A percentile compares a stretch with the other conserved stretches of the same genome.
phyloP scores from a whole-genome alignment of 768 basidiomycete species.

The Sutorius australiensis region DNA sequence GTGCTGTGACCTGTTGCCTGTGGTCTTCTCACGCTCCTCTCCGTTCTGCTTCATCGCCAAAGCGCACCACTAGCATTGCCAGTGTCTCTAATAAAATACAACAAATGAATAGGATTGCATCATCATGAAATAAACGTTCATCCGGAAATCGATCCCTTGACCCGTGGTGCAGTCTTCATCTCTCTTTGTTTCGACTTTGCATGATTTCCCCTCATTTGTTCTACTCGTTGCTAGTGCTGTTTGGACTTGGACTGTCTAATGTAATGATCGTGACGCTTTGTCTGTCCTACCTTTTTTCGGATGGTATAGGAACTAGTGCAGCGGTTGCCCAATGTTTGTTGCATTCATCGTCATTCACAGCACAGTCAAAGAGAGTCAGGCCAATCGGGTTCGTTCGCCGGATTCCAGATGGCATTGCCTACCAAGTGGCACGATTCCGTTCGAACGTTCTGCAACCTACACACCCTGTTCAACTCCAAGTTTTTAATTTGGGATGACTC shows the following conservation, averaged over 20 bases:
- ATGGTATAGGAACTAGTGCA: not conserved
- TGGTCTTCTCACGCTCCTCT: constrained; percentile 19
- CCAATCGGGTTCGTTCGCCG: not conserved
- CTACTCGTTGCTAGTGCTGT: constrained; percentile 4
- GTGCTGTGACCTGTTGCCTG: constrained; percentile 1
- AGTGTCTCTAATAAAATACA: constrained; percentile 10
- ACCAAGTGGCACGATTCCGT: constrained; percentile 1
- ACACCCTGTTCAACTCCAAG: not conserved
- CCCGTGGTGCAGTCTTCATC: constrained; percentile 13
- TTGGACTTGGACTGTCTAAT: constrained; percentile 2
- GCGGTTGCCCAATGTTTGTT: constrained; percentile 3
- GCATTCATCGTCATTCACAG: constrained; percentile 7
- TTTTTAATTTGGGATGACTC: constrained; percentile 4
- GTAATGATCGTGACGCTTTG: constrained; percentile 1
- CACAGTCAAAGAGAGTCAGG: not conserved
- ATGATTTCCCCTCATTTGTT: constrained; percentile 3
- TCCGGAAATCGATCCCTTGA: not conserved
- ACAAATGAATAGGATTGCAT: constrained; percentile 10
- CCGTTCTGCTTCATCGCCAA: constrained; percentile 11
- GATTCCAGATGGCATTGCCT: constrained; percentile 1
- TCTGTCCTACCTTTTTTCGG: not conserved
- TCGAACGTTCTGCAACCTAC: constrained; percentile 3
- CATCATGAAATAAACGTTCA: constrained; percentile 4
- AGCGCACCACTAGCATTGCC: constrained; percentile 6
- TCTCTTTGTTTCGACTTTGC: not conserved